Evolutionary conservation across 2,329 filamentous ascomycete genomes (phyloP).

Genomic region (Plectosphaerella plurivora): DNA sequence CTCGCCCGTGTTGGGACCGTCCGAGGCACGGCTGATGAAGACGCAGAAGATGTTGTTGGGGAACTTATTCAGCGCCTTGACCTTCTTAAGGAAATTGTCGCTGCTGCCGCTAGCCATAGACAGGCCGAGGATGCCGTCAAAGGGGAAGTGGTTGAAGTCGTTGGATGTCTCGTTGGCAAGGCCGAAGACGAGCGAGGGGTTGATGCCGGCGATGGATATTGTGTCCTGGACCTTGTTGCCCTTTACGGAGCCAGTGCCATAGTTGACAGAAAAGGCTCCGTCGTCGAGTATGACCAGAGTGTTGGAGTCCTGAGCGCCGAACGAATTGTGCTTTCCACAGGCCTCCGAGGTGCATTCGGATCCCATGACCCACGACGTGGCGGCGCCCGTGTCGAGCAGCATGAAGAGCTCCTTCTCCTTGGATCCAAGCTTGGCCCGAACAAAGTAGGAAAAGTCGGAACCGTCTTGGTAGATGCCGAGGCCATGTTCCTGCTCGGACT

Average conservation of each 20-base stretch:
- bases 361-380: constrained; percentile 81
- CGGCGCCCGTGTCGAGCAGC: constrained; percentile 63
- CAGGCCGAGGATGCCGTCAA: constrained; percentile 83
- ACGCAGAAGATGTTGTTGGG: constrained; percentile 65
- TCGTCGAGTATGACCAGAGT: constrained; percentile 49
- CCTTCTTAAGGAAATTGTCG: constrained; percentile 62
- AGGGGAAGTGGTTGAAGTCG: constrained; percentile 74
- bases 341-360: constrained; percentile 60
- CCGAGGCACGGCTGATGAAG: constrained; percentile 61
- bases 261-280: constrained; percentile 61
- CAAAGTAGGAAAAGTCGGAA: constrained; percentile 62
- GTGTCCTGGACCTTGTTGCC: constrained; percentile 65
- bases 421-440: constrained; percentile 53
- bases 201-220: constrained; percentile 61
- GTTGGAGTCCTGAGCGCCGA: constrained; percentile 61
- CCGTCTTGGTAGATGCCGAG: constrained; percentile 60
- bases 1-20: constrained; percentile 67
- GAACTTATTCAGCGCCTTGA: constrained; percentile 54
- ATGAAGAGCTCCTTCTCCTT: constrained; percentile 50
- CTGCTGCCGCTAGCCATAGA: constrained; percentile 57
- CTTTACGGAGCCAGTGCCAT: constrained; percentile 71
- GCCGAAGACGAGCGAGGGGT: constrained; percentile 64
- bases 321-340: constrained; percentile 66
- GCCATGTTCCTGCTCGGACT: constrained; percentile 41
- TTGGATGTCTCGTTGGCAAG: constrained; percentile 66